Evolutionary conservation across 345 rosid genomes (phyloP).

Genomic region (Durio zibethinus): DNA sequence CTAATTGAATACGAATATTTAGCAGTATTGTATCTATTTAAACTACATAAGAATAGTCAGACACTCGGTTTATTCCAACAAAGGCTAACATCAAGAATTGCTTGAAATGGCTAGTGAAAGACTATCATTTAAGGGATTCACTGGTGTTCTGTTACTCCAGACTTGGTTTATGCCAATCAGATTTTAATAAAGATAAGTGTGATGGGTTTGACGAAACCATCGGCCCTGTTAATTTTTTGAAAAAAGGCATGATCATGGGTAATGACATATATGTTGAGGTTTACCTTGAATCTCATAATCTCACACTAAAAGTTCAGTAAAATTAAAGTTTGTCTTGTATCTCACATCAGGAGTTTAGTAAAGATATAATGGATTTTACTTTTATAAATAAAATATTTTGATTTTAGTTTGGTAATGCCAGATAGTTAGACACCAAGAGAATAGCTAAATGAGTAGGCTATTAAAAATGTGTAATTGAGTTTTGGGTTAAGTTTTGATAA

Average conservation of each 20-base stretch:
- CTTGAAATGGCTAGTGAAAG: slow-evolving; percentile 52
- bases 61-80: slow-evolving; percentile 30
- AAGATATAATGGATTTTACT: too few species aligned
- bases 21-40: too few species aligned
- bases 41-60: slow-evolving; percentile 38
- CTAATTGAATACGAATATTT: background rate
- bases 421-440: too few species aligned
- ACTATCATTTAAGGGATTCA: slow-evolving; percentile 41
- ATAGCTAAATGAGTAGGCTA: too few species aligned
- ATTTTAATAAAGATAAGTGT: slow-evolving; percentile 36
- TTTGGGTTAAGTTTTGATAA: too few species aligned
- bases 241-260: slow-evolving; percentile 47
- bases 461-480: too few species aligned
- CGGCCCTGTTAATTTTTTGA: slow-evolving; percentile 48
- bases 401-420: too few species aligned
- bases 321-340: too few species aligned
- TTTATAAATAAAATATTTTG: too few species aligned
- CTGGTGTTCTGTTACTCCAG: slow-evolving; percentile 61
- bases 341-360: too few species aligned
- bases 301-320: too few species aligned
- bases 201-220: slow-evolving; percentile 62
- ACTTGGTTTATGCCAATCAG: slow-evolving; percentile 50
- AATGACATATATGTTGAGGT: background rate
- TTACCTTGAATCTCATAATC: too few species aligned
- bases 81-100: slow-evolving; percentile 41